Evolutionary conservation across 495 filamentous ascomycete species (phyloP).

Genomic region (Podospora australis): DNA sequence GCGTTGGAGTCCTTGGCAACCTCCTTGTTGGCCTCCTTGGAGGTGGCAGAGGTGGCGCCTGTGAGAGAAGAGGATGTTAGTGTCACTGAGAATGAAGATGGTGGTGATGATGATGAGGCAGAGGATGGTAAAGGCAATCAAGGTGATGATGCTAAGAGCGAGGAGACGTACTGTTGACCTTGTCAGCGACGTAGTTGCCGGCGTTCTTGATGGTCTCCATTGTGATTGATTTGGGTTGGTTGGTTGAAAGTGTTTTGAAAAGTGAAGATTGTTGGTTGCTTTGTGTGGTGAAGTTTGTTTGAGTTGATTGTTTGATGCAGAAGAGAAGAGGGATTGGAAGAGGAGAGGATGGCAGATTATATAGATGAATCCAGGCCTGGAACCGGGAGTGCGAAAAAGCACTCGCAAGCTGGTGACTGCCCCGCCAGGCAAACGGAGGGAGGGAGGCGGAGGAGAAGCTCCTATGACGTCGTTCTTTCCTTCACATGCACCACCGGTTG

Average conservation of each 20-base stretch:
- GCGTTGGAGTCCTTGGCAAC: constrained; percentile 55
- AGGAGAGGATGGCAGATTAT: constrained; percentile 20
- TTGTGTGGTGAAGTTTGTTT: constrained; percentile 23
- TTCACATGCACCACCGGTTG: no score
- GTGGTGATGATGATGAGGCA: not conserved
- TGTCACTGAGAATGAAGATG: not conserved
- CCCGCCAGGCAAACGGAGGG: constrained; percentile 6
- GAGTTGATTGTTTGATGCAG: constrained; percentile 18
- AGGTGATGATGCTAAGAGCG: no score
- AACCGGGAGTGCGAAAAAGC: not conserved
- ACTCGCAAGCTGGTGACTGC: not conserved
- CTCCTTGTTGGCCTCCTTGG: constrained; percentile 63
- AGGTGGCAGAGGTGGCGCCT: constrained; percentile 36
- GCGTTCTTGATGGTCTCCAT: constrained; percentile 57
- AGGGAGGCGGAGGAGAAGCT: not conserved
- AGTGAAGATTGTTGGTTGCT: no score
- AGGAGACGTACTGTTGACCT: constrained; percentile 39
- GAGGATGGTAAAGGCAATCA: constrained; percentile 8
- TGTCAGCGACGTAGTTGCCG: constrained; percentile 55
- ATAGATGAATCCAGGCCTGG: constrained; percentile 12
- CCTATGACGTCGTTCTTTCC: not conserved
- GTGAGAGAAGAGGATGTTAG: constrained; percentile 2
- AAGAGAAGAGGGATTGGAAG: constrained; percentile 1
- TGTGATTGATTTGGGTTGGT: constrained; percentile 33
- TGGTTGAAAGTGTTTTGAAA: constrained; percentile 21